Evolutionary conservation across 768 basidiomycete species (phyloP), one percentile per base, ranked within the genome.

Genomic region (Cytidiella melzeri): DNA sequence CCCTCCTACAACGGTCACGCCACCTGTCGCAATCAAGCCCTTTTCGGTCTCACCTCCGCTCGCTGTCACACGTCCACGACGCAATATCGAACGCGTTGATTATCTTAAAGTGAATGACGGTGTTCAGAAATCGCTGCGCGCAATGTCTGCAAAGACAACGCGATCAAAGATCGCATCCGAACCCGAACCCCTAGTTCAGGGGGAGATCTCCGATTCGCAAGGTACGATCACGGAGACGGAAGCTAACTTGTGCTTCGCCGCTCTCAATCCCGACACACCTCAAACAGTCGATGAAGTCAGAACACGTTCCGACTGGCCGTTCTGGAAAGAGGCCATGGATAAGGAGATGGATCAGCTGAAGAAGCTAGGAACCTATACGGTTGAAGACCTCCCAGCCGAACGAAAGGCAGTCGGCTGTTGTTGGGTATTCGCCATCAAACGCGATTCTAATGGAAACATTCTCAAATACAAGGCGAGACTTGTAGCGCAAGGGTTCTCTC

Each of bases 381-480:
- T 63, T 2, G 57, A 57, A 0, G 41, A 50, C 9, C 47, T 66
- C n/a, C 70, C 71, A 3, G 34, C 39, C 3, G 61, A 63, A 9
- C 36, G 52, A 3, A 70, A 66, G 41, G 52, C 60, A 11, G 60
- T 72, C 45, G 63, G 64, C 3, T 57, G 51, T 26, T 61, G 55
- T 2, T 71, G 67, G 66, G 68, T 73, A 1, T 73, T 65, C 51
- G 59, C 55, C 1, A 54, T 63, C 43, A 79, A 79, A 58, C 55
- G 52, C 25, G 59, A 75, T 52, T 47, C 61, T 1, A 51, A 68
- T 27, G 73, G 72, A 4, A 53, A 55, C 0, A 64, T 73, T 40
- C 52, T 55, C 20, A 55, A 63, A 2, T 68, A 68, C 61, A 72
- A 74, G 57, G 70, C 55, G 7, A 45, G 65, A 7, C 57, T 73